phyloP scores from a whole-genome alignment of 2,329 filamentous ascomycete genomes.

The Akanthomyces muscarius region DNA sequence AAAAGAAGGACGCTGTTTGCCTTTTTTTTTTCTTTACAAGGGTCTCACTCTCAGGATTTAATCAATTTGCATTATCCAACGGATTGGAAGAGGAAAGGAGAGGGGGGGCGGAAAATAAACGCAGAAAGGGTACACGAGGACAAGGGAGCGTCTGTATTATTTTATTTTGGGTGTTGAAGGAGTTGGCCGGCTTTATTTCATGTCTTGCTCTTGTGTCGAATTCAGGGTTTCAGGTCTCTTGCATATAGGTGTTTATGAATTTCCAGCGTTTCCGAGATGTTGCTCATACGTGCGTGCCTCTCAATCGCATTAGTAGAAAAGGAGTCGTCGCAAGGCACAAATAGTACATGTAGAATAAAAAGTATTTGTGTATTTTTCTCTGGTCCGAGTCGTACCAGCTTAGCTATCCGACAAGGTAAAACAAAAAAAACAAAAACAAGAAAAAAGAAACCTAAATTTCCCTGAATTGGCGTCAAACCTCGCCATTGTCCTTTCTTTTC shows the following conservation, averaged over 20 bases:
- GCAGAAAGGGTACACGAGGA: constrained; percentile 5
- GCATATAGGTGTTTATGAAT: not conserved
- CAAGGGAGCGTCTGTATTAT: not conserved
- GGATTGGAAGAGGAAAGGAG: not conserved
- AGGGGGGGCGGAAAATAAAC: not conserved
- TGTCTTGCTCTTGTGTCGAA: not conserved
- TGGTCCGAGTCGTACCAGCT: not conserved
- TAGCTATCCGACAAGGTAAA: not conserved
- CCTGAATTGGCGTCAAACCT: not conserved
- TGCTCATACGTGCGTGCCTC: not conserved
- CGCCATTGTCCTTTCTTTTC: not conserved
- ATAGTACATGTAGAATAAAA: not conserved
- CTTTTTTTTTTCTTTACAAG: not conserved
- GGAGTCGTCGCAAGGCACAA: no score
- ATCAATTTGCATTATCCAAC: constrained; percentile 1
- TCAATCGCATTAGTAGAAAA: not conserved
- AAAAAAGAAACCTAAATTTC: not conserved
- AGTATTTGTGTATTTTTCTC: not conserved
- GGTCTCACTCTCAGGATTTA: not conserved
- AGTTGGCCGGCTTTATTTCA: not conserved
- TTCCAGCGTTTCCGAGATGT: not conserved
- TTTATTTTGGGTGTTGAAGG: not conserved
- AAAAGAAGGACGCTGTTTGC: not conserved
- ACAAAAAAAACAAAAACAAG: not conserved
- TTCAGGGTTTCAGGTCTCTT: not conserved